Evolutionary conservation across 345 rosid species (phyloP).

Genomic region (Stellera chamaejasme): DNA sequence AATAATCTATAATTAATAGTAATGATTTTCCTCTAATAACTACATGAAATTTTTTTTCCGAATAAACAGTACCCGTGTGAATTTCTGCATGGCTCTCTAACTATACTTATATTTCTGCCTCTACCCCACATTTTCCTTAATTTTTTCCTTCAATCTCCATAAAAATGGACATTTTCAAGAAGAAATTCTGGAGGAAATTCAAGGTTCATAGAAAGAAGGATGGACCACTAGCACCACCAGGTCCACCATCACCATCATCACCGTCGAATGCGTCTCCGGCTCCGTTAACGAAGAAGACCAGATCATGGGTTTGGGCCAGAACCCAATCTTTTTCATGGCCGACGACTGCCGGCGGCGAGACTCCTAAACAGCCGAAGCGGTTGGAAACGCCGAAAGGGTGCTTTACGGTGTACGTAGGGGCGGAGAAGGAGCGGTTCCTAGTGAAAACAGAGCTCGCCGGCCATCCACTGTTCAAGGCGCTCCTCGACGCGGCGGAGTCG

Average conservation of each 20-base stretch:
- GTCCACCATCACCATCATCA: no score
- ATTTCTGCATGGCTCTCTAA: no score
- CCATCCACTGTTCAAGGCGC: constrained; percentile 60
- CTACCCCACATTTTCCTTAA: background rate
- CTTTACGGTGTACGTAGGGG: constrained; percentile 72
- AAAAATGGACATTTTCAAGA: constrained; percentile 25
- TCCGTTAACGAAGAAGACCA: constrained; percentile 39
- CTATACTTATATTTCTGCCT: no score
- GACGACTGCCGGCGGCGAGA: background rate
- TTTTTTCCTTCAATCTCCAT: background rate
- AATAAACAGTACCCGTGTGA: no score
- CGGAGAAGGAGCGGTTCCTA: constrained; percentile 40
- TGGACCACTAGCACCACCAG: constrained; percentile 18
- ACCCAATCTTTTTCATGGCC: background rate
- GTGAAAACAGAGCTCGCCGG: constrained; percentile 41
- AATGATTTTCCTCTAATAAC: no score
- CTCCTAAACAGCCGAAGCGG: constrained; percentile 5
- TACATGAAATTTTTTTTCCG: no score
- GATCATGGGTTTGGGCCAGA: constrained; percentile 29
- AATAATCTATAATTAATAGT: no score
- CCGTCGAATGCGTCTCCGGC: constrained; percentile 1
- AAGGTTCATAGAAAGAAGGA: constrained; percentile 38
- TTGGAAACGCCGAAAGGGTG: constrained; percentile 48
- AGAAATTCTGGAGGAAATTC: constrained; percentile 29
- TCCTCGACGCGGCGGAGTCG: constrained; percentile 70